These are phyloP conservation scores for Leishmania lainsoni DNA, from an alignment of 208 protist species.

Conservation along the genomic window DNA sequence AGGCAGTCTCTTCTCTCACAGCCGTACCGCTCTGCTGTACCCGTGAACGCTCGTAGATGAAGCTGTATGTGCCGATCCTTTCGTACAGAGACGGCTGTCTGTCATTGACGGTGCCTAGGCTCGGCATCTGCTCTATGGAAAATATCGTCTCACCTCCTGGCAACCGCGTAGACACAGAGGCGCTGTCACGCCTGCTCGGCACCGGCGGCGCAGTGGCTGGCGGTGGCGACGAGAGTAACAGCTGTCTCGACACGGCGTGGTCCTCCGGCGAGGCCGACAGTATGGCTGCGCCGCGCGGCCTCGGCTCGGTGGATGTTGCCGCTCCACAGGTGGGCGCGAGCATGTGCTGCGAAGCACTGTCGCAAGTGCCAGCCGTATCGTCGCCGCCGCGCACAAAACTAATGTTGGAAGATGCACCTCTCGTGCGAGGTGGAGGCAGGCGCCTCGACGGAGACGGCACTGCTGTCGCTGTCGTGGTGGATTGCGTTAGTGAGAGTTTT, in stretches of 20 bases:
- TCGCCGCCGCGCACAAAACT: background rate
- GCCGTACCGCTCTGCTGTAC: background rate
- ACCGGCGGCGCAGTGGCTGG: background rate
- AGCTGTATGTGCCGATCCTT: background rate
- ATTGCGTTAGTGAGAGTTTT: background rate
- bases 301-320: slow-evolving; percentile 6
- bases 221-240: background rate
- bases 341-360: background rate
- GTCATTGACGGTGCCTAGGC: slow-evolving; percentile 8
- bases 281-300: background rate
- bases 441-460: background rate
- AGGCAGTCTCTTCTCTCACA: background rate
- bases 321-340: slow-evolving; percentile 5
- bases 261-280: background rate
- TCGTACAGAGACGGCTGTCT: background rate
- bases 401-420: background rate
- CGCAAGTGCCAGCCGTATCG: background rate
- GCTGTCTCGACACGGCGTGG: background rate
- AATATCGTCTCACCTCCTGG: background rate
- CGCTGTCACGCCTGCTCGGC: background rate
- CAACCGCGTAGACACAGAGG: background rate
- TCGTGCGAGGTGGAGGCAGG: slow-evolving; percentile 1
- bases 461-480: background rate
- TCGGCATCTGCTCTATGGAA: background rate
- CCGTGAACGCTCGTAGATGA: background rate